Evolutionary conservation across 139 green algal species (phyloP).

Genomic region (Picochlorum sp.): DNA sequence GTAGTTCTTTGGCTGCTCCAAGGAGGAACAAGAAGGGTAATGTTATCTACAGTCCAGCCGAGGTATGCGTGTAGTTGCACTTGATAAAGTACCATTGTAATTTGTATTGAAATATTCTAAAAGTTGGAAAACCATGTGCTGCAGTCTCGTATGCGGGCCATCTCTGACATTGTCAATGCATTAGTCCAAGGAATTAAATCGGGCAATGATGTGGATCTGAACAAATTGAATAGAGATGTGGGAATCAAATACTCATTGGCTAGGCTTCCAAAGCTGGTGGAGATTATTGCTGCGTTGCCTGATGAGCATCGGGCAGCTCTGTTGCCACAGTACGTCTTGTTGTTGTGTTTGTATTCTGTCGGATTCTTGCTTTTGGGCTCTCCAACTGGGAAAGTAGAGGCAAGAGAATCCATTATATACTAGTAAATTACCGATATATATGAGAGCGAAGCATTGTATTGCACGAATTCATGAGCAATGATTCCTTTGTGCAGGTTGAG

Average conservation of each 20-base stretch:
- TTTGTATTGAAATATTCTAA: neutral
- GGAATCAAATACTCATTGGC: conserved; percentile 23
- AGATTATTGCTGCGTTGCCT: conserved; percentile 94
- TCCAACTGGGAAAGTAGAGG: too few species aligned
- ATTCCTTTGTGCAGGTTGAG: too few species aligned
- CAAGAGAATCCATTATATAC: too few species aligned
- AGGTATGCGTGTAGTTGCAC: neutral
- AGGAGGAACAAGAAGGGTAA: conserved; percentile 3
- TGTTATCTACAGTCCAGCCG: neutral
- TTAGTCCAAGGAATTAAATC: conserved; percentile 53
- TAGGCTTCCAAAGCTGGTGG: conserved; percentile 83
- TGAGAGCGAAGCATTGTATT: too few species aligned
- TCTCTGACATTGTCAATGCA: conserved; percentile 65
- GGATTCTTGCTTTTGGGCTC: too few species aligned
- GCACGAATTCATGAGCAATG: neutral
- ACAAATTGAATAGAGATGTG: conserved; percentile 54
- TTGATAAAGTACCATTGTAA: neutral
- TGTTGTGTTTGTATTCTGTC: too few species aligned
- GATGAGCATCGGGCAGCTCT: conserved; percentile 76
- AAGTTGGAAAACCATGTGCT: neutral
- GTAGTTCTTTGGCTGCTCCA: too few species aligned
- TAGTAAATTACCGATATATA: too few species aligned
- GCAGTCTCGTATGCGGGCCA: conserved; percentile 57
- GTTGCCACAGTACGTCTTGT: conserved; percentile 78
- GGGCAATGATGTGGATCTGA: conserved; percentile 74